These are phyloP conservation scores for Diaporthe longicolla DNA, from an alignment of 2,329 filamentous ascomycete species.

Conservation along the genomic window DNA sequence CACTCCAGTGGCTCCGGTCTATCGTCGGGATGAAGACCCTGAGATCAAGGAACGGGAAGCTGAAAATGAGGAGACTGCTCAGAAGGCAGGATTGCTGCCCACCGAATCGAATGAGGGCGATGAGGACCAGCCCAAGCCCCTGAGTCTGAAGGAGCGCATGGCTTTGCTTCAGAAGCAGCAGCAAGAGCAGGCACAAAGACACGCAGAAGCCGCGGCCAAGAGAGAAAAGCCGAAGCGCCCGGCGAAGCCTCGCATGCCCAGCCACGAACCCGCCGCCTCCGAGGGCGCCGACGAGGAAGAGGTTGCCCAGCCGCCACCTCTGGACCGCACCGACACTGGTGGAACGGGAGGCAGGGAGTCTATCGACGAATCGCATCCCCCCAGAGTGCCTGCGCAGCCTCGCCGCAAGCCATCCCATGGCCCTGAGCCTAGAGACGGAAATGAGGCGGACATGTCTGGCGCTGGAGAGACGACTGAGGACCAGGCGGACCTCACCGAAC, in stretches of 20 bases:
- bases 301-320: slow-evolving; percentile 51
- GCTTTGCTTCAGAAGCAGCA: slow-evolving; percentile 95
- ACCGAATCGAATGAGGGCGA: slow-evolving; percentile 64
- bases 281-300: slow-evolving; percentile 51
- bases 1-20: slow-evolving; percentile 79
- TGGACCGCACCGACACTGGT: slow-evolving; percentile 63
- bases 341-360: slow-evolving; percentile 65
- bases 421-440: slow-evolving; percentile 68
- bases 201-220: slow-evolving; percentile 82
- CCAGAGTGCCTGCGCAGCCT: slow-evolving; percentile 58
- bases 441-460: slow-evolving; percentile 76
- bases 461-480: slow-evolving; percentile 75
- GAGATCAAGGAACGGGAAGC: slow-evolving; percentile 76
- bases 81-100: slow-evolving; percentile 74
- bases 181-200: slow-evolving; percentile 86
- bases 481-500: slow-evolving; percentile 73
- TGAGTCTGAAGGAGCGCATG: slow-evolving; percentile 95
- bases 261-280: slow-evolving; percentile 54
- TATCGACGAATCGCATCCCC: slow-evolving; percentile 62
- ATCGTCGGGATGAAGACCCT: slow-evolving; percentile 90
- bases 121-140: slow-evolving; percentile 90
- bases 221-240: slow-evolving; percentile 89
- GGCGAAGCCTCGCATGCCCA: slow-evolving; percentile 72
- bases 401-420: slow-evolving; percentile 65
- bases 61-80: slow-evolving; percentile 76